Evolutionary conservation across 306 rosid species (phyloP), one percentile per base, ranked within the genome.

Genomic region (Myrica gale): DNA sequence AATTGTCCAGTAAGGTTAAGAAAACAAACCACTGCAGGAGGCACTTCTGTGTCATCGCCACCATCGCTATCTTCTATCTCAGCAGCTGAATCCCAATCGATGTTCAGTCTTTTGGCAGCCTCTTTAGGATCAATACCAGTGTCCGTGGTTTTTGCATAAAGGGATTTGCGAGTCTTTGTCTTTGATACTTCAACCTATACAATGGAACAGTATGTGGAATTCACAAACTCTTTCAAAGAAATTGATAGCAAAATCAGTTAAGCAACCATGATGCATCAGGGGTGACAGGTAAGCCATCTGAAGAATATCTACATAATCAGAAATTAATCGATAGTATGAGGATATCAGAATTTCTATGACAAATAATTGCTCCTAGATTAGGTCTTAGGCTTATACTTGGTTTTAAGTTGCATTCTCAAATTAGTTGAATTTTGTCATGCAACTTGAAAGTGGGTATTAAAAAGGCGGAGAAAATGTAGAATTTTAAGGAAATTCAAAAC

Each of bases 41-140:
- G 97, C 58, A 95, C 97, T 74, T 92, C 93, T 1, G 82, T 17
- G n/a, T 90, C 93, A 67, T 88, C 86, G 3, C 74, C 85, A 21
- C 1, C 80, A 72, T 79, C 82, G 26, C 76, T 52, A 56, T 89
- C 97, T 48, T 89, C 96, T 73, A 92, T 80, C 79, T 95, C 97
- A 66, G 99, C 97, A 23, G 97, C 99, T 65, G 97, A 79, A 87
- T 95, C 97, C 99, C 99, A 95, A 77, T 95, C 99, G 65, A 11
- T 44, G 12, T 92, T 90, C 74, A 95, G 83, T 77, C 88, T 89
- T 86, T 84, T 92, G 23, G 99, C 99, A 76, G 90, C 97, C 83
- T 80, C 85, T 80, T 78, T 63, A 76, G 94, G 97, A 88, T 95
- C 76, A 6, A 95, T 79, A 79, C 99, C 97, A 0, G 97, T 95